These are phyloP conservation scores for Collybia sordida DNA, from an alignment of 768 basidiomycete species.

Conservation along the genomic window DNA sequence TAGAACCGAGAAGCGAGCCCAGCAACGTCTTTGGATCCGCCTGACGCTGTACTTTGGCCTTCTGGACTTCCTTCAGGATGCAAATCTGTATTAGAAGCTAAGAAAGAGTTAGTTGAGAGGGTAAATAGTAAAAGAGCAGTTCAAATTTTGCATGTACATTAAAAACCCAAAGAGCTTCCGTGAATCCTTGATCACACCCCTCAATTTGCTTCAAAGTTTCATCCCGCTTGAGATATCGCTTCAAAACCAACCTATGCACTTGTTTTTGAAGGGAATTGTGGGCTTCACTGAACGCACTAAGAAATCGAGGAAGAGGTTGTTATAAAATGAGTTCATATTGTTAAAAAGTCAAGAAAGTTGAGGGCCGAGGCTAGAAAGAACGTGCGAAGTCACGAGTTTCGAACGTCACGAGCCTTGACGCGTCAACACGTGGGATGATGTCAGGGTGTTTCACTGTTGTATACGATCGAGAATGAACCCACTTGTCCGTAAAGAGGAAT, in stretches of 20 bases:
- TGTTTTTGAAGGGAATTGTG: conserved; percentile 57
- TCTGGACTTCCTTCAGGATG: not conserved
- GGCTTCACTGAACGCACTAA: conserved; percentile 42
- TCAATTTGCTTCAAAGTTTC: conserved; percentile 59
- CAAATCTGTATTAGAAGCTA: not conserved
- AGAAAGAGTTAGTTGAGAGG: no score
- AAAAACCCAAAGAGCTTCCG: conserved; percentile 2
- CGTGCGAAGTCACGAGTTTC: no score
- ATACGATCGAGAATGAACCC: no score
- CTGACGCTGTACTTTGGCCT: not conserved
- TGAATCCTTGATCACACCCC: conserved; percentile 43
- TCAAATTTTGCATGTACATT: not conserved
- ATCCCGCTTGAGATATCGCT: conserved; percentile 74
- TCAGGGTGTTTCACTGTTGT: no score
- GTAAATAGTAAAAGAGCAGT: not conserved
- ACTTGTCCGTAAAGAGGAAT: no score
- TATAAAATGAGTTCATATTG: no score
- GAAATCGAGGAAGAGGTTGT: no score
- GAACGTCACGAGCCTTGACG: no score
- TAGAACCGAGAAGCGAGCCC: not conserved
- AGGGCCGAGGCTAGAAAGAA: no score
- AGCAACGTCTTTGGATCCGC: not conserved
- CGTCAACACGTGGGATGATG: no score
- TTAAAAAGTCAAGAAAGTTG: not conserved
- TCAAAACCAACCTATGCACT: conserved; percentile 67